phyloP scores from a whole-genome alignment of 345 rosid species.

The Salix viminalis region DNA sequence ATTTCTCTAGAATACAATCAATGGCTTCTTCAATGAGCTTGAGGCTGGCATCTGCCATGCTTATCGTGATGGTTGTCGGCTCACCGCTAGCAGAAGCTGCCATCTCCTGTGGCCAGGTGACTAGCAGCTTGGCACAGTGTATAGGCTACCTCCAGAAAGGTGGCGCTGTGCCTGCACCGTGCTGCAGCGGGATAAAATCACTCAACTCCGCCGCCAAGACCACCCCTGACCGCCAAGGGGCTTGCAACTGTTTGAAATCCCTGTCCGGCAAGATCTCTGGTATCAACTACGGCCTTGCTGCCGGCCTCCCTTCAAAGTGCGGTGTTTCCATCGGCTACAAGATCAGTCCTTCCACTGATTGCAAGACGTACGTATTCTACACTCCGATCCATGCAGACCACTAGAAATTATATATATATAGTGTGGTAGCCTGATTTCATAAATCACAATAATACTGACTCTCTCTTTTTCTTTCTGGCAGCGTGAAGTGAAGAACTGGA shows the following conservation, averaged over 20 bases:
- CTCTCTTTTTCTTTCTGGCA: too few relatives aligned
- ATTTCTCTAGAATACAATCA: too few relatives aligned
- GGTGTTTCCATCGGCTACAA: neutral
- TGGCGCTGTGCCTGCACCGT: neutral
- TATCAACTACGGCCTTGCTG: neutral
- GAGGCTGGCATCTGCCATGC: neutral
- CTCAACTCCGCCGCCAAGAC: constrained; percentile 21
- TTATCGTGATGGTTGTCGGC: constrained; percentile 21
- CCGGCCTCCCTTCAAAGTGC: constrained; percentile 4
- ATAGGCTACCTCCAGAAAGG: constrained; percentile 4
- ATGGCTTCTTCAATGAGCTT: too few relatives aligned
- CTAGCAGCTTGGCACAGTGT: constrained; percentile 11
- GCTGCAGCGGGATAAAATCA: constrained; percentile 21
- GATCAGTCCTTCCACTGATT: constrained; percentile 2
- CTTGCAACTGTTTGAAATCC: constrained; percentile 21
- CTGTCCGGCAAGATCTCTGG: neutral
- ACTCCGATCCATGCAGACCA: neutral
- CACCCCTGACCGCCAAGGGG: constrained; percentile 27
- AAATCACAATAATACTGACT: too few relatives aligned
- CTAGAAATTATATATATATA: too few relatives aligned
- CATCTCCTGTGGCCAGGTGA: constrained; percentile 32
- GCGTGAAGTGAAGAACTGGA: too few relatives aligned
- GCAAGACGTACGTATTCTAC: neutral
- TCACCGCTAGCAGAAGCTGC: constrained; percentile 25
- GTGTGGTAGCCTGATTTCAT: too few relatives aligned